Conservation (phyloP, 208 protist genomes). For the Leishmania turanica region DNA sequence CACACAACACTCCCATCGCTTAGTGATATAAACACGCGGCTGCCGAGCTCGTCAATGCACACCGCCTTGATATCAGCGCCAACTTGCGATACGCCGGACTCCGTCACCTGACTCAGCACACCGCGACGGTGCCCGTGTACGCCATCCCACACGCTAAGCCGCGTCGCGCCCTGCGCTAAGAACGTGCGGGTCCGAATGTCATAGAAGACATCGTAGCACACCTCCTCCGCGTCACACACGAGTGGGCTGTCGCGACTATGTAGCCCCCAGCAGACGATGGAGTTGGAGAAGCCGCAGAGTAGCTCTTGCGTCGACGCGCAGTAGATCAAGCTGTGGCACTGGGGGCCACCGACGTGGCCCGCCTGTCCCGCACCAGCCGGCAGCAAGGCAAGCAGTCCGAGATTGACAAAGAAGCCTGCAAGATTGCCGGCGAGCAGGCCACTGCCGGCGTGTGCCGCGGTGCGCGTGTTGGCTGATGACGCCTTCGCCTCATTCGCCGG, state of each 20-base stretch:
- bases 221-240: slow-evolving; percentile 52
- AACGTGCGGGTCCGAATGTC: slow-evolving; percentile 48
- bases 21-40: slow-evolving; percentile 59
- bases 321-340: slow-evolving; percentile 43
- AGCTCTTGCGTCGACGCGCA: slow-evolving; percentile 63
- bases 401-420: slow-evolving; percentile 11
- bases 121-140: slow-evolving; percentile 40
- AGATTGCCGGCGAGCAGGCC: not conserved
- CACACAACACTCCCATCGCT: slow-evolving; percentile 43
- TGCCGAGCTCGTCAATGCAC: slow-evolving; percentile 61
- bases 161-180: slow-evolving; percentile 64
- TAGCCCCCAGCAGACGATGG: slow-evolving; percentile 49
- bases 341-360: slow-evolving; percentile 6
- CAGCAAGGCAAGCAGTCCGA: slow-evolving; percentile 29
- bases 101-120: slow-evolving; percentile 44
- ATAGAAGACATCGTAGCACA: slow-evolving; percentile 42
- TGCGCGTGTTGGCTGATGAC: slow-evolving; percentile 6
- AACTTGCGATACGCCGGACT: slow-evolving; percentile 15
- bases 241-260: slow-evolving; percentile 26
- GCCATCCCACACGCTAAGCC: slow-evolving; percentile 67
- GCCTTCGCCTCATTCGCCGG: slow-evolving; percentile 3
- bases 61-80: slow-evolving; percentile 50
- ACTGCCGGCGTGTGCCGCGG: not conserved
- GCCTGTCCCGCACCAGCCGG: slow-evolving; percentile 12
- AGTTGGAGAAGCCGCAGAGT: slow-evolving; percentile 56